A percentile compares a stretch with the other conserved stretches of the same genome.
phyloP scores from a whole-genome alignment of 768 basidiomycete genomes.

The Suillus subaureus region DNA sequence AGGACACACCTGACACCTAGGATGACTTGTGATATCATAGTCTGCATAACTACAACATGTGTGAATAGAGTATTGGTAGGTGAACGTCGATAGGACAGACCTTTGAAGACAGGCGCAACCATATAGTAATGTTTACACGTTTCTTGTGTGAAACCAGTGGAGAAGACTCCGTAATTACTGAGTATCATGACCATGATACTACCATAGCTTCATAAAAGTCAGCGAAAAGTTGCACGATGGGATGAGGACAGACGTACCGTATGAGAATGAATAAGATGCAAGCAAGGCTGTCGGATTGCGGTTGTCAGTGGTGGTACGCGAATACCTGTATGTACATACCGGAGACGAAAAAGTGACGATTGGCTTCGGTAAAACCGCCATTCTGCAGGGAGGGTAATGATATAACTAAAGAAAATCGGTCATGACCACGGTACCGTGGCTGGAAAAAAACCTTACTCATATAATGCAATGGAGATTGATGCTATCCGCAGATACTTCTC shows the following conservation, averaged over 20 bases:
- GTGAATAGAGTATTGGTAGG: constrained; percentile 6
- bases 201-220: constrained; percentile 24
- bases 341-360: constrained; percentile 25
- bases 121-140: constrained; percentile 53
- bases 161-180: constrained; percentile 64
- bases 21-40: constrained; percentile 67
- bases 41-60: constrained; percentile 54
- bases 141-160: constrained; percentile 45
- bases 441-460: constrained; percentile 34
- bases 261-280: constrained; percentile 37
- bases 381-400: constrained; percentile 36
- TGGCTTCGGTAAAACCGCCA: constrained; percentile 37
- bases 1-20: constrained; percentile 55
- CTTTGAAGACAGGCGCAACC: constrained; percentile 62
- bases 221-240: not conserved
- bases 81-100: constrained; percentile 30
- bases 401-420: constrained; percentile 24
- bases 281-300: constrained; percentile 22
- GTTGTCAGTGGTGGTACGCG: not conserved
- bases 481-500: constrained; percentile 37
- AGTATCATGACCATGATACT: constrained; percentile 53
- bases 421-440: not conserved
- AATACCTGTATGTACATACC: constrained; percentile 18
- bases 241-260: constrained; percentile 21
- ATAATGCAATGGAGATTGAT: constrained; percentile 39